Percentiles rank a stretch among this genome's conserved stretches.
Evolutionary conservation across 345 rosid species (phyloP).

Genomic region (Arabidopsis suecica): DNA sequence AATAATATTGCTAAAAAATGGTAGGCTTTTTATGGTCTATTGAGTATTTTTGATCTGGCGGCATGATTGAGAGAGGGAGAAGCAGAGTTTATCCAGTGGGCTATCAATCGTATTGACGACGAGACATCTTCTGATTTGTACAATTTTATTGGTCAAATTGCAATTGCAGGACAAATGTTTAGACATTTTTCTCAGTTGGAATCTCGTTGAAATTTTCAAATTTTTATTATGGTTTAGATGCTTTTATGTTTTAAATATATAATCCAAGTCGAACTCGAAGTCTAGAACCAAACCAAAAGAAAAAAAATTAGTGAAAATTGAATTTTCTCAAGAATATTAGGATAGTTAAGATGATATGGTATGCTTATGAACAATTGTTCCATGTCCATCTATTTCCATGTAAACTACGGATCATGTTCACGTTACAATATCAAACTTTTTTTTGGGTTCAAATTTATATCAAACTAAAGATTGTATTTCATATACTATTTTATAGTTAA

Average conservation of each 20-base stretch:
- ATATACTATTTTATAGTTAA: background rate
- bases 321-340: too few species aligned
- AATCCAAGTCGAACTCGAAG: too few species aligned
- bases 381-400: background rate
- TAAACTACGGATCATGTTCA: background rate
- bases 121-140: slow-evolving; percentile 9
- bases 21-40: background rate
- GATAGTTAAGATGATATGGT: background rate
- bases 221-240: too few species aligned
- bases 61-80: slow-evolving; percentile 31
- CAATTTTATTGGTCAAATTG: background rate
- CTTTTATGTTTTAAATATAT: too few species aligned
- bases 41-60: slow-evolving; percentile 34
- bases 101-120: background rate
- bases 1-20: background rate
- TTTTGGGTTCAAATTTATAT: background rate
- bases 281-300: too few species aligned
- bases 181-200: background rate
- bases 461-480: background rate
- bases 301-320: too few species aligned
- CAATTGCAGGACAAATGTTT: background rate
- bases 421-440: background rate
- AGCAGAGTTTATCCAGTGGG: background rate
- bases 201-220: background rate
- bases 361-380: background rate